Evolutionary conservation across 148 eudicot species (phyloP).

Genomic region (Heliosperma pusillum): DNA sequence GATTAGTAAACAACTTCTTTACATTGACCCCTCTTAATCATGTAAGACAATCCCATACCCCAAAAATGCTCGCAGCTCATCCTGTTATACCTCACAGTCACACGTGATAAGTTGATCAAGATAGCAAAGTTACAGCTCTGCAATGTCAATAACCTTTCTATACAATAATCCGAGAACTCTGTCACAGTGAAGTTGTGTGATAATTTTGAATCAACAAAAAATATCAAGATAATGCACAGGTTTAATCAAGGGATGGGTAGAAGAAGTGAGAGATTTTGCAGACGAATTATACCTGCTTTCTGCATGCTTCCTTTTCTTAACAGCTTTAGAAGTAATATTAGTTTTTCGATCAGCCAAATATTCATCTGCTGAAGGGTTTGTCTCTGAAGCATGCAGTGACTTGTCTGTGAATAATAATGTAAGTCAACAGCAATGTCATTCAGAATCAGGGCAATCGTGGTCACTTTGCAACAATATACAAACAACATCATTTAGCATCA

Average conservation of each 20-base stretch:
- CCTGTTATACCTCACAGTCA: not conserved
- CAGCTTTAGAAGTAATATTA: conserved; percentile 22
- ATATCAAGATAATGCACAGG: not conserved
- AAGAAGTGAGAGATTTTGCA: not conserved
- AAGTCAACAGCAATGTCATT: conserved; percentile 18
- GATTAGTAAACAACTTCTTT: too few relatives aligned
- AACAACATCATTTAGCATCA: not conserved
- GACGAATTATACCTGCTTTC: conserved; percentile 42
- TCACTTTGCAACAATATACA: conserved; percentile 1
- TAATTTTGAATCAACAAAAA: conserved; percentile 17
- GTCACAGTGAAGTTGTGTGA: conserved; percentile 21
- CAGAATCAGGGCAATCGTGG: conserved; percentile 7
- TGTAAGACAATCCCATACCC: not conserved
- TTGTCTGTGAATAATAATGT: conserved; percentile 26
- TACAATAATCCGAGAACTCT: conserved; percentile 23
- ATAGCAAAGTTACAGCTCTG: conserved; percentile 24
- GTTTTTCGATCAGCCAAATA: conserved; percentile 32
- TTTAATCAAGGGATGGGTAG: conserved; percentile 7
- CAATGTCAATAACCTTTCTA: conserved; percentile 23
- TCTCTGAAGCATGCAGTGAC: conserved; percentile 30
- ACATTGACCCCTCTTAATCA: not conserved
- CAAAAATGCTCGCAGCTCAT: not conserved
- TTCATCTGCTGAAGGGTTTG: conserved; percentile 25
- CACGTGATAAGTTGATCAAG: conserved; percentile 9
- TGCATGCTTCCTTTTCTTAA: conserved; percentile 61